Evolutionary conservation across 495 filamentous ascomycete species (phyloP).

Genomic region (Lophiostoma macrostomum): DNA sequence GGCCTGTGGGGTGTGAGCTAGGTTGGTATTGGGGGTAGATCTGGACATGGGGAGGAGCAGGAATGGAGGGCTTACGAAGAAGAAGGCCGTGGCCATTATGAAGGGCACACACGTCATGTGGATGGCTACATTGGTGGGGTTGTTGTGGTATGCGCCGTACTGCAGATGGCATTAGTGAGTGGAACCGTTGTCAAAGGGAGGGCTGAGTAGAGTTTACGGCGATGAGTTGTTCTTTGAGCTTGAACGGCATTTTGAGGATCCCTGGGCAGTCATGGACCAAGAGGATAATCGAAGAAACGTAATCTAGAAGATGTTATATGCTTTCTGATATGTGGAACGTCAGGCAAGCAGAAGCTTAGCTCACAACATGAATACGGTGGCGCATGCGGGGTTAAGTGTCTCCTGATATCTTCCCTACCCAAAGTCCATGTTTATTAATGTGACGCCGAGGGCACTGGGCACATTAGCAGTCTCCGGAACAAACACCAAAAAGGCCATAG

Average conservation of each 20-base stretch:
- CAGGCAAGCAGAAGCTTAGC: no score
- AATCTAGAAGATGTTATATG: no score
- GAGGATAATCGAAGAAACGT: no score
- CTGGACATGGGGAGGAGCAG: neutral
- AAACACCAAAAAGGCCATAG: no score
- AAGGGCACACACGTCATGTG: constrained; percentile 17
- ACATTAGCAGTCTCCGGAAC: no score
- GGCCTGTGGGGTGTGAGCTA: neutral
- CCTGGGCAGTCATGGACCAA: no score
- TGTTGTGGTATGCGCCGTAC: constrained; percentile 27
- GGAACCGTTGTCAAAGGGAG: neutral
- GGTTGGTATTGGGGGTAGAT: neutral
- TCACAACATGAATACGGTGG: no score
- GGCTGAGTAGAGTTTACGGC: constrained; percentile 9
- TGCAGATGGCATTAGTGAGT: neutral
- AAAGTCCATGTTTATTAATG: no score
- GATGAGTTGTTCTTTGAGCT: constrained; percentile 22
- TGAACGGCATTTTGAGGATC: constrained; percentile 15
- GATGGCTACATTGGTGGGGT: constrained; percentile 17
- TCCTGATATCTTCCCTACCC: no score
- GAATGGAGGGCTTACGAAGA: constrained; percentile 11
- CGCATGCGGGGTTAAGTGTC: no score
- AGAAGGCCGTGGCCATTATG: constrained; percentile 13
- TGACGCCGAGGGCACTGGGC: no score
- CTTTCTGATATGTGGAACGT: no score